These are phyloP conservation scores for Tetrahymena malaccensis DNA, from an alignment of 73 alveolate genomes.

Conservation along the genomic window DNA sequence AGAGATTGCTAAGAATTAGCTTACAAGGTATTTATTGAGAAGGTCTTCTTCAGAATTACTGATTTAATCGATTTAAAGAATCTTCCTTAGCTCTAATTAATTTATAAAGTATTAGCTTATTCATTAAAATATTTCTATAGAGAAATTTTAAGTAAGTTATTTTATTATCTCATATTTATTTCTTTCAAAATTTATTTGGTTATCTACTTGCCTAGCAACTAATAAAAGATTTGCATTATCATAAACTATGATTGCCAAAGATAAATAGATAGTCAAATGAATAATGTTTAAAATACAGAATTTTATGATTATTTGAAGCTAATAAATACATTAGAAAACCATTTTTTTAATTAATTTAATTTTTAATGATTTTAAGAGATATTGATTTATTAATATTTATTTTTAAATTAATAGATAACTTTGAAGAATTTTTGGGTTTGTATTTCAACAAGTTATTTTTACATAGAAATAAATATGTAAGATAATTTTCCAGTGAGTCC, in stretches of 20 bases:
- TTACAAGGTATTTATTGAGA: not conserved
- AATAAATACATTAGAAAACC: too few relatives aligned
- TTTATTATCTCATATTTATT: not conserved
- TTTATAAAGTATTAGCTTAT: not conserved
- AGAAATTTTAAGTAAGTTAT: not conserved
- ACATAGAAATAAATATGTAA: not conserved
- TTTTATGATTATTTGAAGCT: too few relatives aligned
- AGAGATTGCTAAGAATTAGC: not conserved
- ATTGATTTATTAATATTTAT: not conserved
- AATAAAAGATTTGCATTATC: too few relatives aligned
- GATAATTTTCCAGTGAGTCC: not conserved
- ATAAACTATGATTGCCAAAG: too few relatives aligned
- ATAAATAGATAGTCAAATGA: too few relatives aligned
- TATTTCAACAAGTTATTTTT: not conserved
- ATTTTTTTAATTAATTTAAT: too few relatives aligned
- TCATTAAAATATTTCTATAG: not conserved
- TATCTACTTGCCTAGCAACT: too few relatives aligned
- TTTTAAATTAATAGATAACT: not conserved
- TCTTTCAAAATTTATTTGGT: not conserved
- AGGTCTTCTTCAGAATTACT: not conserved
- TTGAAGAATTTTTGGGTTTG: not conserved
- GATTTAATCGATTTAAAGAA: not conserved
- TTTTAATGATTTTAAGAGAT: too few relatives aligned
- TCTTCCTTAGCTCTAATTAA: not conserved
- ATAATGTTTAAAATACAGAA: too few relatives aligned